A percentile compares a stretch with the other conserved stretches of the same genome.
Conservation (phyloP, 345 rosid species). For the Trapa incisa region DNA sequence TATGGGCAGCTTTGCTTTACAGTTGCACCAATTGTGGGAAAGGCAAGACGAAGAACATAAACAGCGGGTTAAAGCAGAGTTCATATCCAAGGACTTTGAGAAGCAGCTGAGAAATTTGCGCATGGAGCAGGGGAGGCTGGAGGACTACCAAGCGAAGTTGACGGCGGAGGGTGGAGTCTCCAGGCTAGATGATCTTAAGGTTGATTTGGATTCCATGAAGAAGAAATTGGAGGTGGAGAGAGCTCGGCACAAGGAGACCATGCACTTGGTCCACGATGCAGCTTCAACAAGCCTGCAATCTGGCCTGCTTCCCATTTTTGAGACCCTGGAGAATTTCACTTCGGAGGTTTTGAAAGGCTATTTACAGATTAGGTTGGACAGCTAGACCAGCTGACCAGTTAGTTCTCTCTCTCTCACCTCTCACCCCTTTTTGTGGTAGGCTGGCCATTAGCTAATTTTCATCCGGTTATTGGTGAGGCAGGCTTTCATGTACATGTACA, state of each 20-base stretch:
- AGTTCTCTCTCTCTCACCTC: too few relatives aligned
- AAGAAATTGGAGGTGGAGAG: slow-evolving; percentile 66
- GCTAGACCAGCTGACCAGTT: neutral
- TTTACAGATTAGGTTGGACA: slow-evolving; percentile 35
- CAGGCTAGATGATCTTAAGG: slow-evolving; percentile 65
- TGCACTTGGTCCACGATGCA: slow-evolving; percentile 55
- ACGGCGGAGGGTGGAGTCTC: slow-evolving; percentile 57
- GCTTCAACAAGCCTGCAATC: slow-evolving; percentile 73
- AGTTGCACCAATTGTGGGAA: slow-evolving; percentile 69
- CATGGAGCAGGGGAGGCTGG: slow-evolving; percentile 47
- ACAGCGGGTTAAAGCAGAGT: slow-evolving; percentile 70
- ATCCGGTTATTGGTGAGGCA: neutral
- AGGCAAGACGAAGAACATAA: slow-evolving; percentile 77
- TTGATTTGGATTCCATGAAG: slow-evolving; percentile 79
- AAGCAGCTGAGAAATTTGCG: slow-evolving; percentile 43
- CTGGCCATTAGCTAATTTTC: neutral
- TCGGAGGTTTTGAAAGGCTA: slow-evolving; percentile 71
- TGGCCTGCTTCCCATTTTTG: slow-evolving; percentile 77
- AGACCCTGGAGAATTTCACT: slow-evolving; percentile 62
- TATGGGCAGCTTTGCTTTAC: slow-evolving; percentile 55
- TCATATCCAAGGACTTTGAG: slow-evolving; percentile 66
- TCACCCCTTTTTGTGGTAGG: neutral
- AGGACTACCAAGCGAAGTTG: slow-evolving; percentile 45
- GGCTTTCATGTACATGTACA: neutral
- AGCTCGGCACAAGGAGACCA: slow-evolving; percentile 58